Evolutionary conservation across 768 basidiomycete species (phyloP).

Genomic region (Daedaleopsis sinensis): DNA sequence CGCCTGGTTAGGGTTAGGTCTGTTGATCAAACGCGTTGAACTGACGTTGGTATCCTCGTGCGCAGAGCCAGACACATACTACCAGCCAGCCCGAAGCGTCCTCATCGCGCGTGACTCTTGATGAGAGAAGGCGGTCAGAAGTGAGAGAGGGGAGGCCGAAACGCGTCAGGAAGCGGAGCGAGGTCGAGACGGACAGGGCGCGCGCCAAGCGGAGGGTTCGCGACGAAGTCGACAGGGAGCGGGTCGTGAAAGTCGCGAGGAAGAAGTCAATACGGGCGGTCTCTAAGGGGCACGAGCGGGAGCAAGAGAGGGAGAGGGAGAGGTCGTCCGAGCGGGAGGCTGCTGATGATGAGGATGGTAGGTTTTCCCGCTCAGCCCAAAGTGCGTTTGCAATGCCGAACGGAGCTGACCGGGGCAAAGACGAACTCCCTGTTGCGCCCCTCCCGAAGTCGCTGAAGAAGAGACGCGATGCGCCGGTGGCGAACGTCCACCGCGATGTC

Average conservation of each 20-base stretch:
- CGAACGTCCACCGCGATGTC: background rate
- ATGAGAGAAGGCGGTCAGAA: constrained; percentile 15
- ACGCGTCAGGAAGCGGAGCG: constrained; percentile 18
- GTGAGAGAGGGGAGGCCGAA: constrained; percentile 17
- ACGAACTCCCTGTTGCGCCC: background rate
- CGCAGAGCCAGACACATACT: constrained; percentile 6
- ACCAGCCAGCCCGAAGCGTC: constrained; percentile 21
- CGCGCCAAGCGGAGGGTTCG: constrained; percentile 12
- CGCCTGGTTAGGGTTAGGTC: background rate
- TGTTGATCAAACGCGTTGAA: background rate
- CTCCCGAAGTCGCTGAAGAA: constrained; percentile 2
- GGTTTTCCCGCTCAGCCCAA: background rate
- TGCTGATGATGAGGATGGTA: constrained; percentile 21
- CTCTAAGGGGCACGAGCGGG: background rate
- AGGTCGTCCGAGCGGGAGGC: constrained; percentile 12
- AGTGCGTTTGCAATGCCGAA: background rate
- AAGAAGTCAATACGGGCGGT: constrained; percentile 5
- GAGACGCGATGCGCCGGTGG: constrained; percentile 2
- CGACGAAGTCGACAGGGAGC: constrained; percentile 9
- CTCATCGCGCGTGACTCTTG: constrained; percentile 29
- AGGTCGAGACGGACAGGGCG: constrained; percentile 13
- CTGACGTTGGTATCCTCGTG: background rate
- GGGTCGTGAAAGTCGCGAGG: constrained; percentile 11
- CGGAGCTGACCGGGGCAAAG: background rate
- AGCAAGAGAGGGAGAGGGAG: constrained; percentile 3